Percentiles rank a stretch among this genome's conserved stretches.
These are phyloP conservation scores for Limonium bicolor DNA, from an alignment of 148 eudicot genomes.

Conservation along the genomic window DNA sequence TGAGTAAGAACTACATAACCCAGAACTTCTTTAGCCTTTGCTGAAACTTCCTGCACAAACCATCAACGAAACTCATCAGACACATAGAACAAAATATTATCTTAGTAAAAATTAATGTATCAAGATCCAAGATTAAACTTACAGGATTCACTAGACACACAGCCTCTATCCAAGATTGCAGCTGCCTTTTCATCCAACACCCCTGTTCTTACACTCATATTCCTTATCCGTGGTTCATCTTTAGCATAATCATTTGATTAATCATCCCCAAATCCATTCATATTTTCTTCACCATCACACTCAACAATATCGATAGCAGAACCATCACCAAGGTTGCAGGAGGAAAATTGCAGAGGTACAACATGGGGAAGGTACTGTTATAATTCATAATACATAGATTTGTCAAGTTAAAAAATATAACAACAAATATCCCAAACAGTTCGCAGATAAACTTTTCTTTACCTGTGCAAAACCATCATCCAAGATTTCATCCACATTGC, in stretches of 20 bases:
- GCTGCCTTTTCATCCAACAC: slow-evolving; percentile 99
- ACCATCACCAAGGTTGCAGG: slow-evolving; percentile 97
- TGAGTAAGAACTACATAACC: too few species aligned
- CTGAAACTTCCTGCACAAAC: too few species aligned
- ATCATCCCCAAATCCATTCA: slow-evolving; percentile 77
- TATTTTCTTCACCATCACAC: slow-evolving; percentile 69
- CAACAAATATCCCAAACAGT: background rate
- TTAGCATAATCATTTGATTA: slow-evolving; percentile 95
- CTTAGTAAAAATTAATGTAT: too few species aligned
- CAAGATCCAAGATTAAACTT: too few species aligned
- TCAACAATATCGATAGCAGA: slow-evolving; percentile 87
- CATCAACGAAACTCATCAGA: too few species aligned
- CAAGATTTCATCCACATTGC: slow-evolving; percentile 87
- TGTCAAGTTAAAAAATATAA: background rate
- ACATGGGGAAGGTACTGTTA: slow-evolving; percentile 94
- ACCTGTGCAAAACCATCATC: slow-evolving; percentile 88
- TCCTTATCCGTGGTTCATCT: slow-evolving; percentile 89
- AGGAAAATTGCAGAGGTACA: slow-evolving; percentile 72
- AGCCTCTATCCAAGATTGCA: slow-evolving; percentile 94
- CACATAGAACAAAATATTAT: too few species aligned
- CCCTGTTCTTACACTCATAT: slow-evolving; percentile 90
- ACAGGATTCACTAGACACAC: too few species aligned
- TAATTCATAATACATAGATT: slow-evolving; percentile 1
- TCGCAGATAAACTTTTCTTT: background rate
- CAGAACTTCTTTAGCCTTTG: too few species aligned